Evolutionary conservation across 2,329 filamentous ascomycete genomes (phyloP), one percentile per base, ranked within the genome.

Genomic region (Fusarium miscanthi): DNA sequence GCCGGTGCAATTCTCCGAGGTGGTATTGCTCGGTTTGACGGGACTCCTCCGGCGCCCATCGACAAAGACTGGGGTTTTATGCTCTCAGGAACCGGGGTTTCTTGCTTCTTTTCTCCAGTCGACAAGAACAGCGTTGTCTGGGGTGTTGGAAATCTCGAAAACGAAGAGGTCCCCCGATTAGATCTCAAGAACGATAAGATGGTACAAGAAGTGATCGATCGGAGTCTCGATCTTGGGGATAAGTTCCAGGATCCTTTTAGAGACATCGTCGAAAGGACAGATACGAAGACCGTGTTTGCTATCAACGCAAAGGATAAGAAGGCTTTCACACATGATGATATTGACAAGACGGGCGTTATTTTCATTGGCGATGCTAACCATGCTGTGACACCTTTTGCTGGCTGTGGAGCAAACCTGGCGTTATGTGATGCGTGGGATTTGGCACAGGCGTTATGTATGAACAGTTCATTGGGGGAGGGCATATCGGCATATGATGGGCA

Each of bases 301-400:
- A 79, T 85, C 56, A 84, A 84, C 42, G 82, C 82, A 2, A 79
- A 78, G 63, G 85, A 87, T 70, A 87, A 86, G 72, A 60, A 74
- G 45, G 82, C 85, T 0, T 86, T 87, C 63, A 12, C 66, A 1
- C 84, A 87, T 48, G 70, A 77, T 12, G 63, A 70, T 11, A 49
- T 78, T 7, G 27, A 60, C 3, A 51, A 75, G 8, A 23, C 74
- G 14, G 74, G 77, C 1, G 78, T 85, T 12, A 74, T 87, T 14
- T 87, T 85, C 56, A 83, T 87, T 27, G 86, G 86, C 16, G 85
- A 87, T 70, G 80, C 81, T 60, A 87, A 87, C 67, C 86, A 87
- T 72, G 85, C 85, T 2, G 79, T 87, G 10, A 85, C 81, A 57
- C 84, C 85, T 0, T 87, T 86, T 76, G 83, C 85, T 9, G 85